These are phyloP conservation scores for Solanum okadae DNA, from an alignment of 257 asterid genomes.

Conservation along the genomic window DNA sequence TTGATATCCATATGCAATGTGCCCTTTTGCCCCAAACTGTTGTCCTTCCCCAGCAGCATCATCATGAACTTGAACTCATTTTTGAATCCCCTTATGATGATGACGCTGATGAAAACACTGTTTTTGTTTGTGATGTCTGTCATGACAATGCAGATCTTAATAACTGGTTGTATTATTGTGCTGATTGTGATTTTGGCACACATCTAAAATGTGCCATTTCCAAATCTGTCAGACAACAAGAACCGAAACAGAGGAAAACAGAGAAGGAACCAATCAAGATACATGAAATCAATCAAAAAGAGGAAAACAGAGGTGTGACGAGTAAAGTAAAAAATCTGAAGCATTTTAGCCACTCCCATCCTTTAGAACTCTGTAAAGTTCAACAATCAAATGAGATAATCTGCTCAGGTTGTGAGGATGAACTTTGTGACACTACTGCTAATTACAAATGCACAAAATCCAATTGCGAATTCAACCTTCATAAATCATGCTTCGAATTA, in stretches of 20 bases:
- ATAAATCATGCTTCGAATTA: slow-evolving; percentile 13
- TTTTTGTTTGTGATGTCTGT: slow-evolving; percentile 3
- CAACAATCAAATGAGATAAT: neutral
- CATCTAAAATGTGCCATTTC: slow-evolving; percentile 3
- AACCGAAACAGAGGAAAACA: neutral
- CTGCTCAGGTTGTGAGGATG: slow-evolving; percentile 1
- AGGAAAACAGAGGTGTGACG: neutral
- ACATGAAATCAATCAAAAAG: neutral
- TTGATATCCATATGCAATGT: slow-evolving; percentile 22
- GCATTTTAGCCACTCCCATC: slow-evolving; percentile 5
- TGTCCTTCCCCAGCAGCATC: neutral
- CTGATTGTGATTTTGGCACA: slow-evolving; percentile 9
- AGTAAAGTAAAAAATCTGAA: neutral
- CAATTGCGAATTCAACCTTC: slow-evolving; percentile 9
- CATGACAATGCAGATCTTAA: neutral
- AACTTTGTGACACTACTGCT: neutral
- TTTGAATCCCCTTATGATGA: neutral
- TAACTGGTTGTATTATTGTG: slow-evolving; percentile 9
- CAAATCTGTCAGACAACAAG: neutral
- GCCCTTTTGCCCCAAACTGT: slow-evolving; percentile 3
- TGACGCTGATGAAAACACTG: neutral
- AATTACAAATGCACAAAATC: neutral
- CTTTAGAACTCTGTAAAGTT: neutral
- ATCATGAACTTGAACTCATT: slow-evolving; percentile 5
- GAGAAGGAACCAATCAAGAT: neutral